phyloP scores from a whole-genome alignment of 1,284 basidiomycete genomes.

The Rhodotorula mucilaginosa region DNA sequence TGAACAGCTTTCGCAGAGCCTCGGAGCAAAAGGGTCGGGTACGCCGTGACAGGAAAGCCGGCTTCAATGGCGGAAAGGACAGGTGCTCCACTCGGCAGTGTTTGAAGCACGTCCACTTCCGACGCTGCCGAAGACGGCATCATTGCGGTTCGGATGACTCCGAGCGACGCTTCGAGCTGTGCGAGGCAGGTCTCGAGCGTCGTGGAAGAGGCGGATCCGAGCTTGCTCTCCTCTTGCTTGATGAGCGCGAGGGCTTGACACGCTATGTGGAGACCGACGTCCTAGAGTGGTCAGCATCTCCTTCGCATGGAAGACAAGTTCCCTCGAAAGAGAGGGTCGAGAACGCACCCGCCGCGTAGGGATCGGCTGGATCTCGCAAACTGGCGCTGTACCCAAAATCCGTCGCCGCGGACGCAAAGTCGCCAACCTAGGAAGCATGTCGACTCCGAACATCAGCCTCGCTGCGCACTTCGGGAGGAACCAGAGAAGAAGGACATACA shows the following conservation, averaged over 20 bases:
- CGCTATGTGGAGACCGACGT: neutral
- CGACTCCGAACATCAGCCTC: too few relatives aligned
- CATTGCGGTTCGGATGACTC: neutral
- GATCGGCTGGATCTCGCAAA: conserved; percentile 21
- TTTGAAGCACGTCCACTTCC: neutral
- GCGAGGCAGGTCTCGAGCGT: neutral
- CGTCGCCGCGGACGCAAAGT: conserved; percentile 17
- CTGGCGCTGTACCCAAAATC: conserved; percentile 22
- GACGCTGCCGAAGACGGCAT: neutral
- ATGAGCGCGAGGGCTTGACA: conserved; percentile 28
- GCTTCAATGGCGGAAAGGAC: neutral
- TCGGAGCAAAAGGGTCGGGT: conserved; percentile 14
- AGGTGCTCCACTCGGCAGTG: conserved; percentile 9
- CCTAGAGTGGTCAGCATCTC: neutral
- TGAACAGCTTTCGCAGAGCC: conserved; percentile 16
- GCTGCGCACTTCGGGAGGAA: too few relatives aligned
- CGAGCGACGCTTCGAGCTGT: conserved; percentile 24
- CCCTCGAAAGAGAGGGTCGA: neutral
- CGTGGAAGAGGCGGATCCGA: neutral
- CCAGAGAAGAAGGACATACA: neutral
- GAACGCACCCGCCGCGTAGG: conserved; percentile 23
- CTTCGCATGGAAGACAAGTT: neutral
- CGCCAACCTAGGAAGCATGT: conserved; percentile 16
- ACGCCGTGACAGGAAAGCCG: conserved; percentile 11
- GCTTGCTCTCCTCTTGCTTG: conserved; percentile 11